These are phyloP conservation scores for Rhinocladiella similis DNA, from an alignment of 2,329 filamentous ascomycete genomes.

Conservation along the genomic window DNA sequence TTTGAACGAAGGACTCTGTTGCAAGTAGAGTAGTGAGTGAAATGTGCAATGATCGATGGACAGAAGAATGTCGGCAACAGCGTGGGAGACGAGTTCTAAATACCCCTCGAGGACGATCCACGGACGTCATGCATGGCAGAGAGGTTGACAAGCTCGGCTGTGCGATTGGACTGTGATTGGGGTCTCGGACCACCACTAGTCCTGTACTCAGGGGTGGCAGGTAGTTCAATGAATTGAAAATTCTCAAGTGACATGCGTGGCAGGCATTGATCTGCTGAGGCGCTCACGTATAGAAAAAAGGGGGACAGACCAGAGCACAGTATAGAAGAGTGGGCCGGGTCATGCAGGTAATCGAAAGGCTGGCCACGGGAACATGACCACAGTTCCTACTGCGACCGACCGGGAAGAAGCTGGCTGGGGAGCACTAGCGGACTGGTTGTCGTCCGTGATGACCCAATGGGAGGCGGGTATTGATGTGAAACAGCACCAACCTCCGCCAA, in stretches of 20 bases:
- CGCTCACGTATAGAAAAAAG: conserved; percentile 14
- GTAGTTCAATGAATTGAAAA: conserved; percentile 8
- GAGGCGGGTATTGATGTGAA: conserved; percentile 19
- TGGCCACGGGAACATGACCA: conserved; percentile 8
- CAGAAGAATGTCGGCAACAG: conserved; percentile 8
- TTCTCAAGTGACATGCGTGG: not conserved
- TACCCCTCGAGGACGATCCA: conserved; percentile 14
- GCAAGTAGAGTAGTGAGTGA: conserved; percentile 19
- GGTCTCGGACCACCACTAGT: conserved; percentile 7
- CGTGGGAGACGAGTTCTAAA: conserved; percentile 19
- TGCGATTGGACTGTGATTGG: conserved; percentile 6
- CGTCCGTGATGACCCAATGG: conserved; percentile 6
- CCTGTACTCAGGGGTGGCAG: conserved; percentile 17
- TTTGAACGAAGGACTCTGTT: conserved; percentile 21
- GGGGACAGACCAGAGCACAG: conserved; percentile 1
- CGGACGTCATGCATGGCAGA: conserved; percentile 22
- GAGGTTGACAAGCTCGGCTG: conserved; percentile 18
- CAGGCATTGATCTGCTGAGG: conserved; percentile 10
- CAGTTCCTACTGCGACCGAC: not conserved
- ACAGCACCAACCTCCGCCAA: conserved; percentile 13
- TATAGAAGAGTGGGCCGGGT: conserved; percentile 1
- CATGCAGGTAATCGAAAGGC: conserved; percentile 11
- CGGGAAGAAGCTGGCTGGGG: conserved; percentile 10
- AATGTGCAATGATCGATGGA: conserved; percentile 13
- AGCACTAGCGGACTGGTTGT: conserved; percentile 5